Base-by-base conservation (phyloP, 176 grass and related monocot species). In the Juncus effusus region DNA sequence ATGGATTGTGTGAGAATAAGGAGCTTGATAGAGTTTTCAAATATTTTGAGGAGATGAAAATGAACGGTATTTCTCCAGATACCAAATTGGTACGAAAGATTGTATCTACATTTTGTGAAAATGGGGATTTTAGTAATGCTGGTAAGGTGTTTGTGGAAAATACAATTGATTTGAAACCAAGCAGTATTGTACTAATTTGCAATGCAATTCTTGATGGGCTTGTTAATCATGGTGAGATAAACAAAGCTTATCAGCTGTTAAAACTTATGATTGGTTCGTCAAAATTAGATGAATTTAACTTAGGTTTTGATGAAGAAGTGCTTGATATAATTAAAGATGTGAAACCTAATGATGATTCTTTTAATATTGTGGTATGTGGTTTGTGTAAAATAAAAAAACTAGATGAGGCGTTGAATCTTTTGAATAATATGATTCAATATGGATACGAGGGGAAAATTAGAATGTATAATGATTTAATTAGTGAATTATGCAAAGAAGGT, bases 381-480 rank as follows among this genome's bases (percentile, higher is more conserved):
- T 84, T 97, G 76, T 92, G 88, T 76, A 79, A 81, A 63, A 41
- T 53, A 45, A 85, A 84, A 61, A 89, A 84, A 36, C 64, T 97
- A 70, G 88, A 89, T 75, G 41, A 75, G 38, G 93, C 88, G 45
- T 91, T 96, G 75, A 56, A 57, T 79, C 80, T 96, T 59, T 58
- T 78, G 63, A 79, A 86, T 59, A 75, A 75, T 51, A 91, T 91
- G 93, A 56, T 85, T 56, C 13, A 16, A 72, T 57, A 86, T 57
- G 82, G 85, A 51, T 83, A 54, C 65, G 85, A 81, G 66, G 93
- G 93, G 56, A 91, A 81, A 57, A 59, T 91, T 69, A 76, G 88
- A 63, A 88, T 96, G 87, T 86, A 83, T 70, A 96, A 96, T 81
- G 67, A 91, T 74, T 81, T 96, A 73, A 91, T 96, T 51, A 64